Evolutionary conservation across 768 basidiomycete genomes (phyloP).

Genomic region (Leucocoprinus birnbaumii): DNA sequence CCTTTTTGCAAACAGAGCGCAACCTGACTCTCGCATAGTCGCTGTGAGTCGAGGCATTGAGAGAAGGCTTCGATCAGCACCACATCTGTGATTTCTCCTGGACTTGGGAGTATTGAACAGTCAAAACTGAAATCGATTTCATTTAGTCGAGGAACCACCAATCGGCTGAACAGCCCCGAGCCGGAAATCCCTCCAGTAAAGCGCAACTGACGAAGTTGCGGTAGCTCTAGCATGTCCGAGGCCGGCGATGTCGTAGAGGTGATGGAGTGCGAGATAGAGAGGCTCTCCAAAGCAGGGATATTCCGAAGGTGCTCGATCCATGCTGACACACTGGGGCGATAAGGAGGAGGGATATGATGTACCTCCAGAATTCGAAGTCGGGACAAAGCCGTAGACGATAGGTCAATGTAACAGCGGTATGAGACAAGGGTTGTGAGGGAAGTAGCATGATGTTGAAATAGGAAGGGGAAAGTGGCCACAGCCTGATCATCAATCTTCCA

Average conservation of each 20-base stretch:
- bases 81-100: neutral
- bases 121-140: neutral
- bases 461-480: neutral
- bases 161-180: neutral
- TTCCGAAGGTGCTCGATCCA: conserved; percentile 1
- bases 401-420: neutral
- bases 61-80: neutral
- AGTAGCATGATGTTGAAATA: neutral
- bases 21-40: neutral
- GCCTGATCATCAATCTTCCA: neutral
- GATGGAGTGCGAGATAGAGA: neutral
- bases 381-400: neutral
- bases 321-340: neutral
- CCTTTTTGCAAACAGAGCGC: neutral
- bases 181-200: neutral
- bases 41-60: neutral
- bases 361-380: conserved; percentile 2
- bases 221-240: neutral
- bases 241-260: neutral
- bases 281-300: neutral
- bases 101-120: neutral
- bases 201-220: neutral
- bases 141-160: neutral
- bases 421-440: conserved; percentile 1
- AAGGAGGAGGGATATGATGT: neutral